These are phyloP conservation scores for Plasmodium berghei DNA, from an alignment of 169 alveolate genomes.

Conservation along the genomic window DNA sequence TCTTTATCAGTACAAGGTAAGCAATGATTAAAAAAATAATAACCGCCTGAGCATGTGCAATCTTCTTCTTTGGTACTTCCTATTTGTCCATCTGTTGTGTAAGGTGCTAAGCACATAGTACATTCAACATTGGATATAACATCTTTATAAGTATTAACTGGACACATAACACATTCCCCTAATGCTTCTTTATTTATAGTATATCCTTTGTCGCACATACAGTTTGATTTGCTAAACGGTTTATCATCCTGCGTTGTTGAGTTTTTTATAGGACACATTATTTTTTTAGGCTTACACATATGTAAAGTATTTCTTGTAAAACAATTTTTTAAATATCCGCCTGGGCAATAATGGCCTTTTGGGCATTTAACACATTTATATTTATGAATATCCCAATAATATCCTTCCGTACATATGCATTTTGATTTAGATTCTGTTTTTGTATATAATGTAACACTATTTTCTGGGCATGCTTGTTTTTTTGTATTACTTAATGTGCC, in stretches of 20 bases:
- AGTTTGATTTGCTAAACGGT: conserved; percentile 70
- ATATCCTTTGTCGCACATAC: conserved; percentile 79
- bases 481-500: conserved; percentile 72
- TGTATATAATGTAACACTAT: conserved; percentile 77
- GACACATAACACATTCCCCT: conserved; percentile 77
- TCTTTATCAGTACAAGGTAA: conserved; percentile 81
- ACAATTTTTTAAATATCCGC: conserved; percentile 77
- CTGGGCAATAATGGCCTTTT: conserved; percentile 80
- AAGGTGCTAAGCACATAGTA: conserved; percentile 78
- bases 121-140: conserved; percentile 81
- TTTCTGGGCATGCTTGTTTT: conserved; percentile 79
- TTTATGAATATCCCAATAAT: conserved; percentile 45
- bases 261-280: conserved; percentile 76
- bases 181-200: conserved; percentile 46
- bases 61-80: conserved; percentile 79
- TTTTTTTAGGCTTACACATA: conserved; percentile 67
- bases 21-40: conserved; percentile 81
- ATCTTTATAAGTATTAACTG: conserved; percentile 81
- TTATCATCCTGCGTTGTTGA: conserved; percentile 73
- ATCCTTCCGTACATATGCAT: conserved; percentile 64
- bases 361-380: conserved; percentile 79
- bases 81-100: conserved; percentile 76
- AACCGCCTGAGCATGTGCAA: conserved; percentile 83
- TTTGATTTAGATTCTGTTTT: conserved; percentile 29
- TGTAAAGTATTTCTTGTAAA: conserved; percentile 28